Evolutionary conservation across 2,329 filamentous ascomycete genomes (phyloP).

Genomic region (Uncinocarpus reesii): DNA sequence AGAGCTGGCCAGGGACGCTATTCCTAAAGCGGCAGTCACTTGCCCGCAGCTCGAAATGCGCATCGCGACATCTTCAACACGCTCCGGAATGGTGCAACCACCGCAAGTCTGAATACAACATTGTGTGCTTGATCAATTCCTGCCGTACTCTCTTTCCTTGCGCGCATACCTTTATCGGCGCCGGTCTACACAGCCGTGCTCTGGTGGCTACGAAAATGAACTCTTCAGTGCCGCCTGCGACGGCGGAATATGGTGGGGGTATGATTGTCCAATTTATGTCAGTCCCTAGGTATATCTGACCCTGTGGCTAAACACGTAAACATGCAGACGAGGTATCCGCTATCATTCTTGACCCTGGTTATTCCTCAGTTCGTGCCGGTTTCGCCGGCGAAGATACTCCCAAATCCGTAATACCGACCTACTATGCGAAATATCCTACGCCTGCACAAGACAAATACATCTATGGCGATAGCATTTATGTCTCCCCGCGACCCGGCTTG

Average conservation of each 20-base stretch:
- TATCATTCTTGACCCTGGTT: slow-evolving; percentile 90
- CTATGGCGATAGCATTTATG: slow-evolving; percentile 85
- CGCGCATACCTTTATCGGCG: too few relatives aligned
- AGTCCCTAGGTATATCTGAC: not conserved
- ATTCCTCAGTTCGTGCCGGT: slow-evolving; percentile 79
- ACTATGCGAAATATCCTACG: slow-evolving; percentile 59
- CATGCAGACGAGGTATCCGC: slow-evolving; percentile 88
- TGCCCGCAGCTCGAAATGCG: not conserved
- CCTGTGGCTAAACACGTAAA: not conserved
- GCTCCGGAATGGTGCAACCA: too few relatives aligned
- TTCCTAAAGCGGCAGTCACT: slow-evolving; percentile 6
- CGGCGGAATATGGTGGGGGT: slow-evolving; percentile 43
- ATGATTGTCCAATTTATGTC: slow-evolving; percentile 15
- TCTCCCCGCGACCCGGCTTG: slow-evolving; percentile 62
- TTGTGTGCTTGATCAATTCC: not conserved
- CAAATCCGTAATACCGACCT: slow-evolving; percentile 83
- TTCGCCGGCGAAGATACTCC: slow-evolving; percentile 97
- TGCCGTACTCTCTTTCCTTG: too few relatives aligned
- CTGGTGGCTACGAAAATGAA: slow-evolving; percentile 26
- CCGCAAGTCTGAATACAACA: too few relatives aligned
- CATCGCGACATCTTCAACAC: not conserved
- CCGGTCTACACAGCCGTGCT: too few relatives aligned
- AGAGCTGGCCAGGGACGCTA: slow-evolving; percentile 5
- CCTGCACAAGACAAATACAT: slow-evolving; percentile 49
- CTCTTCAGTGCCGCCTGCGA: slow-evolving; percentile 36